A percentile compares a stretch with the other conserved stretches of the same genome.
phyloP scores from a whole-genome alignment of 495 filamentous ascomycete genomes.

The Tuber aestivum region DNA sequence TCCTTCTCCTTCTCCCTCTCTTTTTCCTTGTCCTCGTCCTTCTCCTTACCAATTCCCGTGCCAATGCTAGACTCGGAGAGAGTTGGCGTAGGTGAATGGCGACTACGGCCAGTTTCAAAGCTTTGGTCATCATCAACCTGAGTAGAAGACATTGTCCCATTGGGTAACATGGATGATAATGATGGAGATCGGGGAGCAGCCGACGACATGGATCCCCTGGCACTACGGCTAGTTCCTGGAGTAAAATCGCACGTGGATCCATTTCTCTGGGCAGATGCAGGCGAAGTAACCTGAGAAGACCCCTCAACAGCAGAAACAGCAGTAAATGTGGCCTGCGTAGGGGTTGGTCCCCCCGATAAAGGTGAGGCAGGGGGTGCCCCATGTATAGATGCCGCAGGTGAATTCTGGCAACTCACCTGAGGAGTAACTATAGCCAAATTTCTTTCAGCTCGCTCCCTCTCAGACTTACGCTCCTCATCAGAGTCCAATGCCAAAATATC shows the following conservation, averaged over 20 bases:
- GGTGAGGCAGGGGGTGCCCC: conserved; percentile 31
- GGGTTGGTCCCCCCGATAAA: conserved; percentile 26
- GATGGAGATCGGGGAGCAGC: conserved; percentile 38
- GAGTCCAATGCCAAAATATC: conserved; percentile 81
- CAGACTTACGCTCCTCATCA: conserved; percentile 60
- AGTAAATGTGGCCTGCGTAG: conserved; percentile 38
- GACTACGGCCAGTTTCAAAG: conserved; percentile 30
- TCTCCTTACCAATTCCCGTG: conserved; percentile 47
- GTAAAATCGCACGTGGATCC: conserved; percentile 53
- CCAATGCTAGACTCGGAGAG: conserved; percentile 33
- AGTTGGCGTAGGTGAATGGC: conserved; percentile 31
- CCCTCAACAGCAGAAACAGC: conserved; percentile 30
- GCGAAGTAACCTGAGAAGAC: conserved; percentile 38
- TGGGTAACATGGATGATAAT: conserved; percentile 29
- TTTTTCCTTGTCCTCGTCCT: conserved; percentile 33
- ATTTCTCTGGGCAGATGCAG: conserved; percentile 45
- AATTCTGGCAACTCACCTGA: conserved; percentile 40
- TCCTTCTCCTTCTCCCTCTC: conserved; percentile 39
- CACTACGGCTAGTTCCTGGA: conserved; percentile 36
- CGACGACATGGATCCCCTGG: conserved; percentile 40
- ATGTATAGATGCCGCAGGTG: conserved; percentile 39
- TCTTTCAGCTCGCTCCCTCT: conserved; percentile 39
- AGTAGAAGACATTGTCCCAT: conserved; percentile 17
- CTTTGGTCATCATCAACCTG: conserved; percentile 35
- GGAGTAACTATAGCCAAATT: conserved; percentile 41